Conservation (phyloP, 352 stramenopile species). For the Peronospora farinosa region DNA sequence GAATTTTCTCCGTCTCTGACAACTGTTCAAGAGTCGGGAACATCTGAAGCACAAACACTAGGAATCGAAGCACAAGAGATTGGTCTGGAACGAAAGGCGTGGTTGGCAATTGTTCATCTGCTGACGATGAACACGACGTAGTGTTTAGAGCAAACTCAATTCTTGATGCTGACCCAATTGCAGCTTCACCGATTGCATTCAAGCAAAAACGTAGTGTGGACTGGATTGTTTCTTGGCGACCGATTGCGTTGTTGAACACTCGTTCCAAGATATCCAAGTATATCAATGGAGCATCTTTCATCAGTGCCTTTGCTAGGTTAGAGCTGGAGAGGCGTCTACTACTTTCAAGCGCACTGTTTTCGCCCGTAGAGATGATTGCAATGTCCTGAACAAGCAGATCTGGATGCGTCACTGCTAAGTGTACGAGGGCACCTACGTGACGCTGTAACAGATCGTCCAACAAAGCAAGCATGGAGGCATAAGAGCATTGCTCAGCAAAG, state of each 20-base stretch:
- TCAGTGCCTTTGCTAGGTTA: constrained; percentile 39
- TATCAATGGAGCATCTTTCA: constrained; percentile 34
- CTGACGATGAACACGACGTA: constrained; percentile 9
- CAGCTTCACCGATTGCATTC: constrained; percentile 38
- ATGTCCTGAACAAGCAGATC: constrained; percentile 43
- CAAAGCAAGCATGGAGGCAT: constrained; percentile 31
- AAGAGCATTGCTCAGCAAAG: constrained; percentile 28
- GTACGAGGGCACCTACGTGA: constrained; percentile 43
- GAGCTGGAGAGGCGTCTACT: constrained; percentile 31
- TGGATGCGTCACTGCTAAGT: constrained; percentile 53
- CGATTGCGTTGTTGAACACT: constrained; percentile 48
- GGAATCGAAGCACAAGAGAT: constrained; percentile 46
- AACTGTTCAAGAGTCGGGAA: constrained; percentile 45
- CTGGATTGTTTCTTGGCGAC: constrained; percentile 46
- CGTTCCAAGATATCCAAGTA: constrained; percentile 52
- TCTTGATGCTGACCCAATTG: constrained; percentile 26
- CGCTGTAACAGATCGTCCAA: constrained; percentile 38
- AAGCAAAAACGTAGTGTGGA: constrained; percentile 53
- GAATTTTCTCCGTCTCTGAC: constrained; percentile 56
- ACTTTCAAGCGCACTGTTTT: constrained; percentile 1
- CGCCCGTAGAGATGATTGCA: background rate
- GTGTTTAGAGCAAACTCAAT: constrained; percentile 23
- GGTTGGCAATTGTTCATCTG: constrained; percentile 1
- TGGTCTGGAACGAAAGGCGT: constrained; percentile 32
- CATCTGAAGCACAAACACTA: constrained; percentile 58